Base-by-base conservation (phyloP, 192 early-diverging fungal species). In the Haplosporangium gracile region DNA sequence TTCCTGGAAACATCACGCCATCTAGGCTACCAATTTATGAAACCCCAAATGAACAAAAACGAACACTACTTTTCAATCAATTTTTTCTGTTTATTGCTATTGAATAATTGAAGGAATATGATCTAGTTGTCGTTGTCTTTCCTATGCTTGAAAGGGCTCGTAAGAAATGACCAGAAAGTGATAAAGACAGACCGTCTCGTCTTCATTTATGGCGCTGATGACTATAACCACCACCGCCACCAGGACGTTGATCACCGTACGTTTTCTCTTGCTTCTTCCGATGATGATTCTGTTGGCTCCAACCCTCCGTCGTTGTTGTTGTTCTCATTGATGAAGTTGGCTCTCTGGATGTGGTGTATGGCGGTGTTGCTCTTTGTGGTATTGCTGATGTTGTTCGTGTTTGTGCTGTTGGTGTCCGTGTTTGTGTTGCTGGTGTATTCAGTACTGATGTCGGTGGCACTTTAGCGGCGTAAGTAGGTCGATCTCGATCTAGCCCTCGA, bases 1-100 rank as follows among this genome's bases (percentile, higher is more conserved):
- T 57, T 76, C 43, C n/a, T 86, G 84, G 84, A 86, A 81, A 72
- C 77, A 85, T 63, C 77, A 82, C 6, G 42, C 2, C 13, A 65
- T 65, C n/a, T 65, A 65, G 60, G 13, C n/a, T 2, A 26, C n/a
- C n/a, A 7, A 57, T 24, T 10, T 7, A 4, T 51, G 49, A 20
- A 49, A 51, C 4, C 16, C 2, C 5, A 20, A 51, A 51, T 20
- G 49, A 51, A 51, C 2, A 45, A 45, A 43, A 43, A 43, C 11
- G 15, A 43, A 43, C 42, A 43, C 8, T 43, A 43, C 42, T 9
- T 43, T 43, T 43, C 42, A 10, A 8, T 43, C 42, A 43, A 10
- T 43, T 49, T 16, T 16, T 49, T 49, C 15, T 49, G 47, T 18
- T 49, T 18, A 49, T 49, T 49, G 47, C 15, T 49, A 49, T 63